Evolutionary conservation across 768 basidiomycete genomes (phyloP).

Genomic region (Tremella mesenterica): DNA sequence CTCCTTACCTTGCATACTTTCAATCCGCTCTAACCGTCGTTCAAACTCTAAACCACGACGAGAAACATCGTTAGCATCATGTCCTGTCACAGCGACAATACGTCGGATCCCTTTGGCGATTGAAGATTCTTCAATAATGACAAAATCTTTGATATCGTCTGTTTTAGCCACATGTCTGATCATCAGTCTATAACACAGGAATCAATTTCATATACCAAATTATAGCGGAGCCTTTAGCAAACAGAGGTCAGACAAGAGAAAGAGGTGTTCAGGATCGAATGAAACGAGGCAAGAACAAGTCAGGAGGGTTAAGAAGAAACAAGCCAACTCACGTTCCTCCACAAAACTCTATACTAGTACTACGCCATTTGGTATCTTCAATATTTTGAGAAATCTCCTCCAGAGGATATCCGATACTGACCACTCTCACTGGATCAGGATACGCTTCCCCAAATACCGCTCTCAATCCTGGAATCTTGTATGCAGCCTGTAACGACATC

Average conservation of each 20-base stretch:
- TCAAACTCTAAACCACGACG: constrained; percentile 59
- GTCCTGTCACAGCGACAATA: constrained; percentile 85
- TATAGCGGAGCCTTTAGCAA: too few species aligned
- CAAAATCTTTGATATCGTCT: constrained; percentile 92
- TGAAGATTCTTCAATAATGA: constrained; percentile 88
- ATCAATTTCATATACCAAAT: too few species aligned
- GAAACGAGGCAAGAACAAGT: too few species aligned
- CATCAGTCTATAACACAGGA: constrained; percentile 2
- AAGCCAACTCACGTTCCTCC: constrained; percentile 75
- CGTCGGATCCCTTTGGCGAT: constrained; percentile 97
- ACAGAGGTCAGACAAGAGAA: too few species aligned
- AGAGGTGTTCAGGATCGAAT: too few species aligned
- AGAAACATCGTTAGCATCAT: constrained; percentile 77
- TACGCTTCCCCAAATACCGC: constrained; percentile 98
- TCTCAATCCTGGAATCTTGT: constrained; percentile 82
- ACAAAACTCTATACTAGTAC: constrained; percentile 91
- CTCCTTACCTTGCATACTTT: constrained; percentile 58
- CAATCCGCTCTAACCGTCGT: constrained; percentile 56
- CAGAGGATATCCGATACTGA: constrained; percentile 76
- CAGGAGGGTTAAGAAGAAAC: too few species aligned
- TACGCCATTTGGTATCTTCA: constrained; percentile 80
- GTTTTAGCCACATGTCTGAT: constrained; percentile 89
- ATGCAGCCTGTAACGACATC: constrained; percentile 63
- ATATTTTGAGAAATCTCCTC: constrained; percentile 79
- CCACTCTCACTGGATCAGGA: constrained; percentile 93